Conservation (phyloP, 306 rosid species). For the barrel medic (Medicago truncatula) region DNA sequence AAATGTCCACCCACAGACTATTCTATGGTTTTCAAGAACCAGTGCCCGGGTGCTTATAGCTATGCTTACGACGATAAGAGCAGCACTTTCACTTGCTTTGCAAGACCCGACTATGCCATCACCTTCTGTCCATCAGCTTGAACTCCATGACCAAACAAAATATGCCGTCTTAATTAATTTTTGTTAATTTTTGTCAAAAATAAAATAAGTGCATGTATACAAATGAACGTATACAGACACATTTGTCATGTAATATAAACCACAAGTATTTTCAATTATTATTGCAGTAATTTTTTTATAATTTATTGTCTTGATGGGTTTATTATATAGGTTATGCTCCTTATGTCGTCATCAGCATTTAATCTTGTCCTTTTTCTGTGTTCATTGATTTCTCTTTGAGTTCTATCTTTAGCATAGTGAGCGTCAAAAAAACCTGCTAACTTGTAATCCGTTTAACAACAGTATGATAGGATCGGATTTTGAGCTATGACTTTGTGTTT, state of each 20-base stretch:
- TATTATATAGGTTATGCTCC: neutral
- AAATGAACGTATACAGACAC: neutral
- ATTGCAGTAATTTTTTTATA: neutral
- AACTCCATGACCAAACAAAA: neutral
- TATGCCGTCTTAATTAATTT: neutral
- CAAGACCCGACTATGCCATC: slow-evolving; percentile 53
- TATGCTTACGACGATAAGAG: slow-evolving; percentile 64
- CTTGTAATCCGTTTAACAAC: no score
- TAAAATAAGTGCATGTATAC: neutral
- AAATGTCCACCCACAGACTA: slow-evolving; percentile 58
- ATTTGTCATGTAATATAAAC: neutral
- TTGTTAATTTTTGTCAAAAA: neutral
- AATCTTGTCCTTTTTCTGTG: no score
- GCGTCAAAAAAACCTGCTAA: no score
- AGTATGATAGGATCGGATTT: no score
- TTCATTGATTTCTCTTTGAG: no score
- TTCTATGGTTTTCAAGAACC: slow-evolving; percentile 52
- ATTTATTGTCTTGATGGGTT: neutral
- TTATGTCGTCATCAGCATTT: no score
- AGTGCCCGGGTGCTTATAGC: slow-evolving; percentile 75
- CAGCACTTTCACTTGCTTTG: slow-evolving; percentile 60
- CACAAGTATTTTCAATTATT: neutral
- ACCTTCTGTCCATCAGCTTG: slow-evolving; percentile 60
- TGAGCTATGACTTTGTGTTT: no score
- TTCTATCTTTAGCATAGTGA: no score